A percentile compares a stretch with the other conserved stretches of the same genome.
Evolutionary conservation across 192 early-diverging fungal genomes (phyloP).

Genomic region (Rhizophagus sp.): DNA sequence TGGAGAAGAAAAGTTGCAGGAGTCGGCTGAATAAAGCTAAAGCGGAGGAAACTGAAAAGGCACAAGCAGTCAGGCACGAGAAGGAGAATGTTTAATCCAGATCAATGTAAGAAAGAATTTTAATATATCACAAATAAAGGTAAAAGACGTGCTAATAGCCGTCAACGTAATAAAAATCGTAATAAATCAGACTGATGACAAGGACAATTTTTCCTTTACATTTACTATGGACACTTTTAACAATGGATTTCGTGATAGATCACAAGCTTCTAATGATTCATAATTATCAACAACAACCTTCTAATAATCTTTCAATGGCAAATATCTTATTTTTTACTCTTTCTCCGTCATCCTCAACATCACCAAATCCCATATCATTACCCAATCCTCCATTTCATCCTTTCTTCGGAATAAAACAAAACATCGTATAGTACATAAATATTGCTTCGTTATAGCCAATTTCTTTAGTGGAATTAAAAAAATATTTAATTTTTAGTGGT

Average conservation of each 20-base stretch:
- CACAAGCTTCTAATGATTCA: not conserved
- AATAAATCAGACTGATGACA: conserved; percentile 11
- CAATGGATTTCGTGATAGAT: not conserved
- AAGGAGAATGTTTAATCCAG: not conserved
- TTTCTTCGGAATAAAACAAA: no score
- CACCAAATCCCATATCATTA: not conserved
- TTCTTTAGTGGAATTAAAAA: no score
- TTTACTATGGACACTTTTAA: conserved; percentile 4
- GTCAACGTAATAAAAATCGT: not conserved
- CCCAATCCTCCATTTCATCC: not conserved
- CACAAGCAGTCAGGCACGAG: not conserved
- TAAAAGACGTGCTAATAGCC: not conserved
- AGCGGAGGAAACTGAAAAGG: conserved; percentile 14
- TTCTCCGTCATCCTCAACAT: conserved; percentile 7
- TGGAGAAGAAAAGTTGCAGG: conserved; percentile 19
- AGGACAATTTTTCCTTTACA: conserved; percentile 15
- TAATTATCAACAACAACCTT: not conserved
- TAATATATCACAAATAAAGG: not conserved
- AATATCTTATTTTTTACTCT: not conserved
- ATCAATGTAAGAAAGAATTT: conserved; percentile 9
- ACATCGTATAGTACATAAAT: no score
- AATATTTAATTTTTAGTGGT: no score
- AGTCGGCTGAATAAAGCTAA: not conserved
- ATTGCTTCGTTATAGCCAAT: no score
- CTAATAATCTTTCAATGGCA: not conserved